phyloP scores from a whole-genome alignment of 176 grass and related monocot species.

The Rhynchospora tenuis region DNA sequence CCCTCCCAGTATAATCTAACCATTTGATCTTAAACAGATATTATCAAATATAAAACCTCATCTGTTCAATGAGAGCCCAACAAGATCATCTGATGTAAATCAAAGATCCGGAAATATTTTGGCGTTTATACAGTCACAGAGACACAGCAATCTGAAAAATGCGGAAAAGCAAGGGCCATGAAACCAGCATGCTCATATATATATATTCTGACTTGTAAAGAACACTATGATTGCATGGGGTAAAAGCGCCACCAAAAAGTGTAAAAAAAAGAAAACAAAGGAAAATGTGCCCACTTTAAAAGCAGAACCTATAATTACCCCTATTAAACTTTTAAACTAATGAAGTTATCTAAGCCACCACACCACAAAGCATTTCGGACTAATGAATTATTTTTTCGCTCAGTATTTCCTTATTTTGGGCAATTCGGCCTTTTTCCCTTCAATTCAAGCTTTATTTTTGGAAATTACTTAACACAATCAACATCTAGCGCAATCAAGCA shows the following conservation, averaged over 20 bases:
- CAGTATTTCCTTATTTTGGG: no score
- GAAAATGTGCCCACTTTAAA: neutral
- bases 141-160: no score
- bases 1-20: neutral
- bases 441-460: no score
- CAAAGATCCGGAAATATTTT: neutral
- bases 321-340: neutral
- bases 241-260: neutral
- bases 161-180: neutral
- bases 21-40: neutral
- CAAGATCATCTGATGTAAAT: neutral
- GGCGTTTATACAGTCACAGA: no score
- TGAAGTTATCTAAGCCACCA: neutral
- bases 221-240: neutral
- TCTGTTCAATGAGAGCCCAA: neutral
- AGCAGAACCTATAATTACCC: neutral
- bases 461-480: no score
- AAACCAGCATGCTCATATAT: neutral
- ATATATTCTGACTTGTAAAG: neutral
- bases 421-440: no score
- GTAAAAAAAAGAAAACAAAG: neutral
- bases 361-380: neutral
- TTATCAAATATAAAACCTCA: neutral
- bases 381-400: no score
- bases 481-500: no score